phyloP scores from a whole-genome alignment of 345 rosid genomes.

The Gossypium mustelinum region DNA sequence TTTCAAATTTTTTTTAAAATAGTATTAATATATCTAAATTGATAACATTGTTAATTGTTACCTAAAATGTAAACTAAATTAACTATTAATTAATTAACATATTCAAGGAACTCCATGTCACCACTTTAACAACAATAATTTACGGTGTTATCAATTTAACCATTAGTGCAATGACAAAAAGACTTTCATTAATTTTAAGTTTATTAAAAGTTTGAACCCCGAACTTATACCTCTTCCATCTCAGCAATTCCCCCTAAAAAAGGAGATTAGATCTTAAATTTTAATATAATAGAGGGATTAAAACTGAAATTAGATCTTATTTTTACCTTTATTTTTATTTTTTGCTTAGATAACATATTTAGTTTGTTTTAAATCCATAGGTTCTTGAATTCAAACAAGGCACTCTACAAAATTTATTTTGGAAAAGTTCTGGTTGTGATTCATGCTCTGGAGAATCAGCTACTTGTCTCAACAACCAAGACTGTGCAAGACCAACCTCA shows the following conservation, averaged over 20 bases:
- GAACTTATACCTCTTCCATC: no score
- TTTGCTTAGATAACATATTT: neutral
- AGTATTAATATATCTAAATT: neutral
- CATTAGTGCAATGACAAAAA: no score
- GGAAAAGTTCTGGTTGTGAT: constrained; percentile 82
- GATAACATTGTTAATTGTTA: neutral
- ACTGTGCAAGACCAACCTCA: constrained; percentile 58
- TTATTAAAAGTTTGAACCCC: no score
- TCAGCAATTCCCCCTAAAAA: no score
- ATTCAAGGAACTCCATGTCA: no score
- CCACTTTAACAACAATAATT: neutral
- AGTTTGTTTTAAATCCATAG: constrained; percentile 23
- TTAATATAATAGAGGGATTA: neutral
- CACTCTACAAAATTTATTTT: constrained; percentile 60
- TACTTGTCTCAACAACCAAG: constrained; percentile 54
- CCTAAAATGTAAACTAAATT: no score
- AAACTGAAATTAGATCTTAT: neutral
- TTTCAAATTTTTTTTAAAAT: neutral
- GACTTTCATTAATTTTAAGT: no score
- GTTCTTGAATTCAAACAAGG: constrained; percentile 83
- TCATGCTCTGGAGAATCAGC: constrained; percentile 39
- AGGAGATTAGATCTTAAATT: neutral
- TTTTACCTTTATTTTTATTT: neutral
- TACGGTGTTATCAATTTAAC: neutral
- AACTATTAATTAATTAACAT: no score